These are phyloP conservation scores for Pestalotiopsis sp. DNA, from an alignment of 2,329 filamentous ascomycete species.

Conservation along the genomic window DNA sequence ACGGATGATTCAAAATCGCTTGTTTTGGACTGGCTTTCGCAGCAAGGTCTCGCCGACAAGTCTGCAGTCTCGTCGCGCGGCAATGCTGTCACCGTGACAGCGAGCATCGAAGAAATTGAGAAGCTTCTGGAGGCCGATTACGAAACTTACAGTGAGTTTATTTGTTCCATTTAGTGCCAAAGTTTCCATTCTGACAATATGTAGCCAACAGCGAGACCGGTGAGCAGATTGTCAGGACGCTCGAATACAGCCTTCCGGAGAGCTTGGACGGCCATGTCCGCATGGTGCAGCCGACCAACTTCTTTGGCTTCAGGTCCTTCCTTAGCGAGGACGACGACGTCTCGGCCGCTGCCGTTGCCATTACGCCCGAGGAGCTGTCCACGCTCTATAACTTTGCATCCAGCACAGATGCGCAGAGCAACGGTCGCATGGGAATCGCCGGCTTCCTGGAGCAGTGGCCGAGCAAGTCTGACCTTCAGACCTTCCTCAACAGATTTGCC, in stretches of 20 bases:
- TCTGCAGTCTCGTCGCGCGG: not conserved
- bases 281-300: slow-evolving; percentile 11
- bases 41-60: slow-evolving; percentile 8
- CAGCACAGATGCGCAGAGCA: not conserved
- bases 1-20: slow-evolving; percentile 9
- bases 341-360: not conserved
- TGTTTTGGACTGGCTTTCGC: slow-evolving; percentile 4
- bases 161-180: not conserved
- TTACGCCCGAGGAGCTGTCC: slow-evolving; percentile 1
- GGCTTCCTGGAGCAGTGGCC: slow-evolving; percentile 9
- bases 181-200: not conserved
- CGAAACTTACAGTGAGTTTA: slow-evolving; percentile 8
- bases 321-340: not conserved
- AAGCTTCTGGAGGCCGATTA: slow-evolving; percentile 9
- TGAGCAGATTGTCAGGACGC: slow-evolving; percentile 5
- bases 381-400: slow-evolving; percentile 7
- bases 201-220: slow-evolving; percentile 1
- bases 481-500: slow-evolving; percentile 3
- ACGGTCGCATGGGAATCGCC: slow-evolving; percentile 4
- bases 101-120: slow-evolving; percentile 6
- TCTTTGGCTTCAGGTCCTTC: slow-evolving; percentile 9
- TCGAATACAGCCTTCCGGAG: slow-evolving; percentile 5
- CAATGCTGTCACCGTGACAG: slow-evolving; percentile 1
- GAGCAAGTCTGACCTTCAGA: not conserved
- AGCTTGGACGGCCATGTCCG: not conserved